Evolutionary conservation across 106 monocot species (phyloP), one percentile per base, ranked within the genome.

Genomic region (Alisma plantagoaquatica): DNA sequence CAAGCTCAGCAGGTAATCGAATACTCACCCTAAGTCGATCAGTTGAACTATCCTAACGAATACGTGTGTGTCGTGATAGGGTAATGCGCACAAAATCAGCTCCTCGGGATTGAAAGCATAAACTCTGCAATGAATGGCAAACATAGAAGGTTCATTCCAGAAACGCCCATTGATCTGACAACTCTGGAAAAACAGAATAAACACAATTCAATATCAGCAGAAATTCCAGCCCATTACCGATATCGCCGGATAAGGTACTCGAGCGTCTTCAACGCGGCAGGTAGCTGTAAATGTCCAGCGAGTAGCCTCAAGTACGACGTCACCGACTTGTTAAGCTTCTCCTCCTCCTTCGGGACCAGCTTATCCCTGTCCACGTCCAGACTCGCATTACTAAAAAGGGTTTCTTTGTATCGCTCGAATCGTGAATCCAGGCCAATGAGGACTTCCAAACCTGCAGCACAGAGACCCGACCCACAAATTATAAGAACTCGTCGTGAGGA

Each of bases 161-260:
- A n/a, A n/a, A n/a, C n/a, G n/a, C n/a, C n/a, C n/a, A n/a, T n/a
- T n/a, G n/a, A n/a, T n/a, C n/a, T n/a, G n/a, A n/a, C n/a, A n/a
- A n/a, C n/a, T n/a, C n/a, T n/a, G n/a, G n/a, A n/a, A n/a, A n/a
- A n/a, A n/a, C n/a, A n/a, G n/a, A n/a, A n/a, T n/a, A n/a, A n/a
- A n/a, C n/a, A n/a, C n/a, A n/a, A n/a, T n/a, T n/a, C n/a, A n/a
- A n/a, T n/a, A n/a, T n/a, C n/a, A n/a, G n/a, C n/a, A n/a, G n/a
- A 38, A 7, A 38, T 38, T 7, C 9, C 35, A 14, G 5, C 35
- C 26, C 10, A 57, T 11, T 81, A 89, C 96, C 63, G 65, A 56
- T 81, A 96, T 81, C 89, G 70, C 12, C 96, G 84, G 35, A 96
- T 74, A 17, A 96, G 75, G 46, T 96, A 96, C 61, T 96, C 96